Evolutionary conservation across 139 green algal species (phyloP).

Genomic region (Coelastrella sp.): DNA sequence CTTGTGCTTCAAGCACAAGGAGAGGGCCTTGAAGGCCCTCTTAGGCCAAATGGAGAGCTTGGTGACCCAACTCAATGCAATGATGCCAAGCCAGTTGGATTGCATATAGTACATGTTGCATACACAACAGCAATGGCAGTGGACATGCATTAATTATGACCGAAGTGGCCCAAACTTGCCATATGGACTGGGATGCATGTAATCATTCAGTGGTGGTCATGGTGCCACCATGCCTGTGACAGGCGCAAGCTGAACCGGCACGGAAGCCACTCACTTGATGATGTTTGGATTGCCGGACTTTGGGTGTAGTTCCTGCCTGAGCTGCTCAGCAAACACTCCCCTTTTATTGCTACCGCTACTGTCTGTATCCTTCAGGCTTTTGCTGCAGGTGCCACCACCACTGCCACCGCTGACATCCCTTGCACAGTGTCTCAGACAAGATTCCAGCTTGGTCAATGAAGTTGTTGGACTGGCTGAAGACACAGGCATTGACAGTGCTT

Average conservation of each 20-base stretch:
- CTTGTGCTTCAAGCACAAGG: too few relatives aligned
- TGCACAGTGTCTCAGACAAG: not conserved
- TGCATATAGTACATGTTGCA: too few relatives aligned
- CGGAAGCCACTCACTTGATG: not conserved
- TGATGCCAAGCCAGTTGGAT: too few relatives aligned
- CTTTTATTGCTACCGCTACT: not conserved
- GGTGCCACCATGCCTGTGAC: not conserved
- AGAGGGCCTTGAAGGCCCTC: too few relatives aligned
- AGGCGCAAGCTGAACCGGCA: not conserved
- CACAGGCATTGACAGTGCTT: not conserved
- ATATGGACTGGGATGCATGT: not conserved
- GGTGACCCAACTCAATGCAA: too few relatives aligned
- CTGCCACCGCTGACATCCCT: not conserved
- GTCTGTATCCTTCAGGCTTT: too few relatives aligned
- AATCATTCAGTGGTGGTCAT: not conserved
- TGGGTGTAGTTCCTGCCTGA: constrained; percentile 3
- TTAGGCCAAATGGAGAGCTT: too few relatives aligned
- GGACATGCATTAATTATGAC: too few relatives aligned
- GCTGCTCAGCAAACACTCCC: not conserved
- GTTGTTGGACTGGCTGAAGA: not conserved
- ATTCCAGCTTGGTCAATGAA: not conserved
- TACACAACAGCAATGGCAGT: too few relatives aligned
- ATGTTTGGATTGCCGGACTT: constrained; percentile 12
- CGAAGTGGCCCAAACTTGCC: too few relatives aligned
- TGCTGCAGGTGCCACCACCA: too few relatives aligned